Conservation (phyloP, 2,329 filamentous ascomycete species). For the Trichophyton schoenleinii region DNA sequence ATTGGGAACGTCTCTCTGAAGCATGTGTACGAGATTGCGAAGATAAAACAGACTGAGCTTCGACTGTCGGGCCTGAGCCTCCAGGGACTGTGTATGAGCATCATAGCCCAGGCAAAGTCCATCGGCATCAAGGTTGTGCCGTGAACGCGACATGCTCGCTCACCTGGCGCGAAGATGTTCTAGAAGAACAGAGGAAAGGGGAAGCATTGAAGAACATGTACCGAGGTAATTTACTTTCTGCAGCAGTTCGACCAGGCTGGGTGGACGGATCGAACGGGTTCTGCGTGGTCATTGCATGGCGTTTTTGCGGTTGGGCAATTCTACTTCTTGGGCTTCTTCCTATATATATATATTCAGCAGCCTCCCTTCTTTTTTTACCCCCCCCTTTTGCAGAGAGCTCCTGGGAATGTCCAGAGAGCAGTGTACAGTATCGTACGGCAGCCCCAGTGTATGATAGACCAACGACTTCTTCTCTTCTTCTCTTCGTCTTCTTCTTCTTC, state of each 20-base stretch:
- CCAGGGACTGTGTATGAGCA: conserved; percentile 57
- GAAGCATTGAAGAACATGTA: neutral
- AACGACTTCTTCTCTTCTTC: conserved; percentile 3
- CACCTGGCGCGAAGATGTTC: neutral
- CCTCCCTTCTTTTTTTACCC: neutral
- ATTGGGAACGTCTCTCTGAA: conserved; percentile 85
- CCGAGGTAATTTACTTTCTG: neutral
- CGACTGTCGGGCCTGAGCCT: conserved; percentile 59
- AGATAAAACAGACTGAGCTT: conserved; percentile 76
- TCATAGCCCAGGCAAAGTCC: conserved; percentile 64
- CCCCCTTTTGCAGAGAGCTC: neutral
- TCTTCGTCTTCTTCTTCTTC: neutral
- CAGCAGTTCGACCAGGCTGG: neutral
- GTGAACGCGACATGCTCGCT: conserved; percentile 22
- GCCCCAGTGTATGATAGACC: neutral
- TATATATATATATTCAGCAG: neutral
- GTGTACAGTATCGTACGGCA: neutral
- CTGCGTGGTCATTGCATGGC: conserved; percentile 2
- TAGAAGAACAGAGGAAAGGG: neutral
- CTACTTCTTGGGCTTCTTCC: neutral
- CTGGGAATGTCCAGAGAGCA: neutral
- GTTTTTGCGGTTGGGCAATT: conserved; percentile 2
- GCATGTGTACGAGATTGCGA: conserved; percentile 94
- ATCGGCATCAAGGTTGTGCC: conserved; percentile 61
- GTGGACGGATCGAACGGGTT: neutral